Evolutionary conservation across 2,329 filamentous ascomycete genomes (phyloP).

Genomic region (Coniosporium uncinatum): DNA sequence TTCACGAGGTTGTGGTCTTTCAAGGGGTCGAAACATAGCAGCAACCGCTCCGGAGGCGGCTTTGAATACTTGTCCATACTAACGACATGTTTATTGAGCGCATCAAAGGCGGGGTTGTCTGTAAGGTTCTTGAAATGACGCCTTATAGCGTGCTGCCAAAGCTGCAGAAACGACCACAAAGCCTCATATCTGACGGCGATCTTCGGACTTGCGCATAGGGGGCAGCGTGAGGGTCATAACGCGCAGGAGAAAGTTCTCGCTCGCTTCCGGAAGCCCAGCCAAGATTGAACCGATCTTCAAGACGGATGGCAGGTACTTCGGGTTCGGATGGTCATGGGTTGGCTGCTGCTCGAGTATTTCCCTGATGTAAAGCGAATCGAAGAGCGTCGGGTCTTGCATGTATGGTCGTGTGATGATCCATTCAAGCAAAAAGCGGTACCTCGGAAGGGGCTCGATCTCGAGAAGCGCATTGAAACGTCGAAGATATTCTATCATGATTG

Average conservation of each 20-base stretch:
- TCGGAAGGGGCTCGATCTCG: slow-evolving; percentile 37
- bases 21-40: slow-evolving; percentile 34
- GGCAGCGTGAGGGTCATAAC: slow-evolving; percentile 34
- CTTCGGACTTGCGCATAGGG: slow-evolving; percentile 40
- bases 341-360: too few relatives aligned
- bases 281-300: slow-evolving; percentile 37
- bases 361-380: too few relatives aligned
- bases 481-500: neutral
- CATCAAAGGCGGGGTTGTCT: slow-evolving; percentile 30
- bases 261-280: slow-evolving; percentile 17
- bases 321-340: slow-evolving; percentile 24
- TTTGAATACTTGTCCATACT: slow-evolving; percentile 34
- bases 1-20: slow-evolving; percentile 33
- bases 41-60: slow-evolving; percentile 25
- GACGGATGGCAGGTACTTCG: slow-evolving; percentile 38
- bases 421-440: slow-evolving; percentile 38
- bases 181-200: slow-evolving; percentile 47
- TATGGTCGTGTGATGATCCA: slow-evolving; percentile 37
- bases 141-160: slow-evolving; percentile 31
- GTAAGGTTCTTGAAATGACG: slow-evolving; percentile 27
- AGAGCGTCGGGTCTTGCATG: neutral
- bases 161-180: slow-evolving; percentile 38
- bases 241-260: slow-evolving; percentile 27
- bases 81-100: slow-evolving; percentile 35
- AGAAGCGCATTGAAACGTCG: slow-evolving; percentile 28